These are phyloP conservation scores for Clonostachys sp. DNA, from an alignment of 2,329 filamentous ascomycete species.

Conservation along the genomic window DNA sequence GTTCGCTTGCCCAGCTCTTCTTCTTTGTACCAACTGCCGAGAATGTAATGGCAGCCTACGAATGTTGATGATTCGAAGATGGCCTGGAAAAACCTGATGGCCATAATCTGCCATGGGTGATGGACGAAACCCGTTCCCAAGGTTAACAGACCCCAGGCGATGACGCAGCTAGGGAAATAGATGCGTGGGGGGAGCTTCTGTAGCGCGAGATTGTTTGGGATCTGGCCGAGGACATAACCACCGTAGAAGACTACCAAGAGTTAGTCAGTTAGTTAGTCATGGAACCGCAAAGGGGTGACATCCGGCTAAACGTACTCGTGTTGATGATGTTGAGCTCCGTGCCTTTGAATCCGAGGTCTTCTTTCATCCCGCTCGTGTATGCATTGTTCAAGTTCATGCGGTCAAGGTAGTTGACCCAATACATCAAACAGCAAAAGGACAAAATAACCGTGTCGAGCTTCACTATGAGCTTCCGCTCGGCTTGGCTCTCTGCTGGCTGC, in stretches of 20 bases:
- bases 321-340: constrained; percentile 31
- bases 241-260: not conserved
- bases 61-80: constrained; percentile 31
- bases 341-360: constrained; percentile 21
- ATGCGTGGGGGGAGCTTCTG: constrained; percentile 58
- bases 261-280: not conserved
- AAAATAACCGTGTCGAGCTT: constrained; percentile 1
- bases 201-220: constrained; percentile 57
- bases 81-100: constrained; percentile 31
- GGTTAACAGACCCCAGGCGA: constrained; percentile 59
- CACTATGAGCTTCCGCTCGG: constrained; percentile 2
- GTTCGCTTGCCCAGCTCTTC: constrained; percentile 58
- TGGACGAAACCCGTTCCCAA: constrained; percentile 43
- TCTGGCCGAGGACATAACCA: constrained; percentile 47
- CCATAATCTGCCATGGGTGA: constrained; percentile 28
- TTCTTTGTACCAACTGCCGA: constrained; percentile 54
- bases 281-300: not conserved
- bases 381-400: constrained; percentile 22
- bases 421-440: not conserved
- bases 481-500: constrained; percentile 3
- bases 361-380: constrained; percentile 32
- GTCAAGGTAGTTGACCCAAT: constrained; percentile 7
- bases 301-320: constrained; percentile 26
- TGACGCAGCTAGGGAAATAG: constrained; percentile 60
- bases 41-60: constrained; percentile 34